Percentiles rank a stretch among this genome's conserved stretches.
Conservation (phyloP, 2,329 filamentous ascomycete species). For the Westerdykella ornata region DNA sequence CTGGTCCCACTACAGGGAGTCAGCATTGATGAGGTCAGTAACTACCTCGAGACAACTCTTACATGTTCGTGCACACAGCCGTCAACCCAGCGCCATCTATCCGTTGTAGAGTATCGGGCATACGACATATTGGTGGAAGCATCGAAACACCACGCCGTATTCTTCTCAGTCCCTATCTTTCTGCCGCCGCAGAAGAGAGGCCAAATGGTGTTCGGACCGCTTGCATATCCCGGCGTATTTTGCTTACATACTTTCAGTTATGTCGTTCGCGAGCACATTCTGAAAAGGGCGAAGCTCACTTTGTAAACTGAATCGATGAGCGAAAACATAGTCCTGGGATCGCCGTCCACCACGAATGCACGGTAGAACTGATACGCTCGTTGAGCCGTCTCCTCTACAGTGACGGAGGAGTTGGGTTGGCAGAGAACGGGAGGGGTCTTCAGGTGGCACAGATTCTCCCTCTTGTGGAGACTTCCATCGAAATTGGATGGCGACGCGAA, state of each 20-base stretch:
- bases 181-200: slow-evolving; percentile 13
- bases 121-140: slow-evolving; percentile 15
- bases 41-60: neutral
- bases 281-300: slow-evolving; percentile 1
- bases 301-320: slow-evolving; percentile 14
- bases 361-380: slow-evolving; percentile 15
- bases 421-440: slow-evolving; percentile 12
- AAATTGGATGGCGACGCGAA: slow-evolving; percentile 9
- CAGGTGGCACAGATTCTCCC: slow-evolving; percentile 16
- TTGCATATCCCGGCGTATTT: slow-evolving; percentile 7
- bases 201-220: slow-evolving; percentile 15
- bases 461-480: slow-evolving; percentile 2
- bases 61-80: slow-evolving; percentile 11
- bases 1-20: slow-evolving; percentile 4
- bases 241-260: neutral
- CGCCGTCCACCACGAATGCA: slow-evolving; percentile 15
- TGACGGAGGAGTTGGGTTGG: slow-evolving; percentile 10
- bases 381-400: slow-evolving; percentile 13
- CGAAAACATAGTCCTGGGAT: slow-evolving; percentile 15
- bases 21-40: neutral
- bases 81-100: slow-evolving; percentile 9
- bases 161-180: slow-evolving; percentile 7
- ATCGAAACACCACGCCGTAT: slow-evolving; percentile 15
- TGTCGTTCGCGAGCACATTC: neutral
- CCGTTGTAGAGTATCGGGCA: slow-evolving; percentile 9